Evolutionary conservation across 2,329 filamentous ascomycete genomes (phyloP).

Genomic region (Xylaria hypoxylon): DNA sequence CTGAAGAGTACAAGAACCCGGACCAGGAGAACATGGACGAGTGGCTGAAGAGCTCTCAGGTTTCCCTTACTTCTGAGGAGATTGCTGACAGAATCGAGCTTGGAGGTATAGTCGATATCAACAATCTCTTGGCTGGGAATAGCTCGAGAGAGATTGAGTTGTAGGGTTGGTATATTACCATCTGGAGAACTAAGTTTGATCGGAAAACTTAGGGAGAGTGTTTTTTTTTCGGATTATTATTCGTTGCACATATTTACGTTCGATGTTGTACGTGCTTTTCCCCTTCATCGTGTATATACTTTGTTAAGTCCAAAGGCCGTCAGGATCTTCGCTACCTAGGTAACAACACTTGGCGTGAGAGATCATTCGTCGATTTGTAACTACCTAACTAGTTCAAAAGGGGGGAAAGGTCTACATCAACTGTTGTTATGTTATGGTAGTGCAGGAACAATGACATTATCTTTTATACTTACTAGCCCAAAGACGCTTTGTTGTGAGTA

Average conservation of each 20-base stretch:
- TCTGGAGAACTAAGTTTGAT: not conserved
- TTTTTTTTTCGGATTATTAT: not conserved
- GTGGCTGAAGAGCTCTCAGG: slow-evolving; percentile 39
- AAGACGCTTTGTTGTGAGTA: not conserved
- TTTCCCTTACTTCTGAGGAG: slow-evolving; percentile 36
- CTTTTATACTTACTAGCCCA: not conserved
- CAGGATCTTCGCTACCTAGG: not conserved
- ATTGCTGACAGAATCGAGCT: slow-evolving; percentile 41
- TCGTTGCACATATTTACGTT: slow-evolving; percentile 19
- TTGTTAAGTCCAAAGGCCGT: not conserved
- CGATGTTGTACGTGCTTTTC: slow-evolving; percentile 10
- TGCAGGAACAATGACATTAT: not conserved
- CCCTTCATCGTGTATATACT: slow-evolving; percentile 3
- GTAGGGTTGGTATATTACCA: not conserved
- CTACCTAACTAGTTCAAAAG: not conserved
- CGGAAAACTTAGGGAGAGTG: not conserved
- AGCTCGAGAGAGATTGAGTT: slow-evolving; percentile 23
- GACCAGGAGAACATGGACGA: slow-evolving; percentile 41
- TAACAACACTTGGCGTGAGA: not conserved
- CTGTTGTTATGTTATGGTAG: not conserved
- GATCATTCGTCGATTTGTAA: not conserved
- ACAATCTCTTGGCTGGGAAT: slow-evolving; percentile 19
- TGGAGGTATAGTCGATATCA: slow-evolving; percentile 34
- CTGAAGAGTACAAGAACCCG: slow-evolving; percentile 42
- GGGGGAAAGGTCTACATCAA: not conserved